Percentiles rank a stretch among this genome's conserved stretches.
Evolutionary conservation across 352 stramenopile species (phyloP).

Genomic region (Phytophthora hybrid): DNA sequence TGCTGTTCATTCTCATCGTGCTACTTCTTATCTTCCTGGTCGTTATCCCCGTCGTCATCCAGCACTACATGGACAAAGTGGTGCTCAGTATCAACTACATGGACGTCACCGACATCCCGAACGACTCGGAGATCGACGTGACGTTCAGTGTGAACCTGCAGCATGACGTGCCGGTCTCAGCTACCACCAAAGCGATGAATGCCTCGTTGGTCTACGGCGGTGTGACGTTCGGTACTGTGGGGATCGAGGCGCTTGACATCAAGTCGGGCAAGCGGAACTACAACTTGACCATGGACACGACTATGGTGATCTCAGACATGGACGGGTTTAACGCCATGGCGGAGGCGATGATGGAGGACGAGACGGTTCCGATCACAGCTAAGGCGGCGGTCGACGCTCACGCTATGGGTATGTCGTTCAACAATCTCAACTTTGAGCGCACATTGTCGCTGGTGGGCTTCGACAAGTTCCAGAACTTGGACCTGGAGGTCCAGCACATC

Average conservation of each 20-base stretch:
- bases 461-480: constrained; percentile 53
- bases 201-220: constrained; percentile 50
- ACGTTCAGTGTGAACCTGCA: constrained; percentile 61
- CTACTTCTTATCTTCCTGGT: constrained; percentile 68
- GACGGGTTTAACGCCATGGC: constrained; percentile 58
- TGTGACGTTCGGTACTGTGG: constrained; percentile 50
- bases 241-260: constrained; percentile 55
- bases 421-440: constrained; percentile 58
- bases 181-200: constrained; percentile 52
- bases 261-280: constrained; percentile 53
- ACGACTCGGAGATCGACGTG: constrained; percentile 50
- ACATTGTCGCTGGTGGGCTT: constrained; percentile 54
- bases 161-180: constrained; percentile 48
- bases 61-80: constrained; percentile 64
- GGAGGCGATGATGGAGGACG: constrained; percentile 43
- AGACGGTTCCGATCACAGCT: constrained; percentile 48
- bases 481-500: constrained; percentile 58
- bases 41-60: constrained; percentile 59
- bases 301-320: constrained; percentile 50
- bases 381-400: constrained; percentile 48
- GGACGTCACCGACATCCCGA: constrained; percentile 57
- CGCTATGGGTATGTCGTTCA: constrained; percentile 51
- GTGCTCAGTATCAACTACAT: constrained; percentile 68
- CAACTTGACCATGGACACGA: constrained; percentile 56
- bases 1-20: constrained; percentile 48